Base-by-base conservation (phyloP, 192 early-diverging fungal genomes). In the Umbelopsis sp. region DNA sequence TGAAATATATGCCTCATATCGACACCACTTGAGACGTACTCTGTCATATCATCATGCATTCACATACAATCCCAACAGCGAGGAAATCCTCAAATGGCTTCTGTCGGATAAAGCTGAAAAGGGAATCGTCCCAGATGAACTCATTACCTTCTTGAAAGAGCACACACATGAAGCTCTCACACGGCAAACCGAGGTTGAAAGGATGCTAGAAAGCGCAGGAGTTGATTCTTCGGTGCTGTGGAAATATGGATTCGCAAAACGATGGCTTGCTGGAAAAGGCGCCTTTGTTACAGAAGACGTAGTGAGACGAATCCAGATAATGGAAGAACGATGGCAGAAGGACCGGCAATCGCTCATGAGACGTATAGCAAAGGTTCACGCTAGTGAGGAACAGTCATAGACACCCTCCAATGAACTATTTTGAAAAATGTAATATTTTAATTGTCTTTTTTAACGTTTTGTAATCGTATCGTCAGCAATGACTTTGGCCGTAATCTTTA, bases 191-290 rank as follows among this genome's bases (percentile, higher is more conserved):
- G 47, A 66, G 16, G 32, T 78, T 11, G 68, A 74, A 17, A 68
- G 74, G n/a, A 25, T 73, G 65, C 26, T 78, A 17, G 77, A 73
- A 26, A 73, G 71, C 31, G 68, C 69, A 8, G 72, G 77, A 0
- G 77, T 78, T 0, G 77, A 78, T 68, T 68, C 77, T 1, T 62
- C 56, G 21, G 66, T 78, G 8, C 34, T 78, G 41, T 78, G 77
- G 77, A 78, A 78, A 31, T 78, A 78, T 12, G 25, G 69, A 3
- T 78, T 78, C 73, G 77, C 77, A 14, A 74, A 56, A 29, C 70
- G 72, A 0, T 78, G 56, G 66, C 65, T 71, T 2, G 66, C 67
- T 16, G 72, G 77, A n/a, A 78, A 74, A 50, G 72, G 69, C 10
- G 62, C 65, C n/a, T 41, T 78, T 3, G 24, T 69, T n/a, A 69